Percentiles rank a stretch among this genome's conserved stretches.
phyloP scores from a whole-genome alignment of 2,329 filamentous ascomycete genomes.

The Ascochyta pisi region DNA sequence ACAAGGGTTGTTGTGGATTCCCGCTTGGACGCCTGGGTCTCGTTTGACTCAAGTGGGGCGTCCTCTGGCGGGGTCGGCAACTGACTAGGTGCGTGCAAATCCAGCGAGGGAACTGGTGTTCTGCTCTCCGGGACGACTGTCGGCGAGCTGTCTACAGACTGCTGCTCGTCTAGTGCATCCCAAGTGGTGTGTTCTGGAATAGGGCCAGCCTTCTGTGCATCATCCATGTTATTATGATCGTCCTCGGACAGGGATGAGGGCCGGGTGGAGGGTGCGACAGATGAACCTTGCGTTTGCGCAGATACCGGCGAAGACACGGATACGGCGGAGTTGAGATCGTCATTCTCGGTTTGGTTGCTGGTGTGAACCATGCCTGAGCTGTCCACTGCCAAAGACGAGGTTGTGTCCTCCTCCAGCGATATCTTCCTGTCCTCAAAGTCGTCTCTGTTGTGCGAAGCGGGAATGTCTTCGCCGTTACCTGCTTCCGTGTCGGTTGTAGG shows the following conservation, averaged over 20 bases:
- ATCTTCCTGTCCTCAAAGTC: conserved; percentile 23
- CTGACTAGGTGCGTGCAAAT: conserved; percentile 25
- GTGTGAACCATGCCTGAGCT: conserved; percentile 66
- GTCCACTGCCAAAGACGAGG: conserved; percentile 20
- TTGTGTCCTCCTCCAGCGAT: conserved; percentile 22
- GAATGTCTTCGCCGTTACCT: neutral
- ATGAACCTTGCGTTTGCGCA: conserved; percentile 48
- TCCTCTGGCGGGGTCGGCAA: conserved; percentile 19
- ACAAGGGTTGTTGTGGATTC: conserved; percentile 23
- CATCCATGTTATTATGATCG: conserved; percentile 31
- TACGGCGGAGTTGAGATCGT: conserved; percentile 45
- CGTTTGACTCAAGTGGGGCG: conserved; percentile 19
- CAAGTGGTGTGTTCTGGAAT: conserved; percentile 20
- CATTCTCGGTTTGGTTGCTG: conserved; percentile 38
- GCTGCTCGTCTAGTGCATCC: conserved; percentile 36
- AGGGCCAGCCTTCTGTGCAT: conserved; percentile 25
- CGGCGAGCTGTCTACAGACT: conserved; percentile 44
- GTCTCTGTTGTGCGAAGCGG: conserved; percentile 10
- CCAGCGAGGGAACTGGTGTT: conserved; percentile 33
- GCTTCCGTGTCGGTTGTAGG: conserved; percentile 1
- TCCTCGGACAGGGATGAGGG: conserved; percentile 51
- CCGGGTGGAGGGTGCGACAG: conserved; percentile 46
- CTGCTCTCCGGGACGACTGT: conserved; percentile 44
- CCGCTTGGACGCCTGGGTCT: conserved; percentile 17
- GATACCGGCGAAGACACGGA: conserved; percentile 49